Base-by-base conservation (phyloP, 192 early-diverging fungal genomes). In the Mortierella alpina region DNA sequence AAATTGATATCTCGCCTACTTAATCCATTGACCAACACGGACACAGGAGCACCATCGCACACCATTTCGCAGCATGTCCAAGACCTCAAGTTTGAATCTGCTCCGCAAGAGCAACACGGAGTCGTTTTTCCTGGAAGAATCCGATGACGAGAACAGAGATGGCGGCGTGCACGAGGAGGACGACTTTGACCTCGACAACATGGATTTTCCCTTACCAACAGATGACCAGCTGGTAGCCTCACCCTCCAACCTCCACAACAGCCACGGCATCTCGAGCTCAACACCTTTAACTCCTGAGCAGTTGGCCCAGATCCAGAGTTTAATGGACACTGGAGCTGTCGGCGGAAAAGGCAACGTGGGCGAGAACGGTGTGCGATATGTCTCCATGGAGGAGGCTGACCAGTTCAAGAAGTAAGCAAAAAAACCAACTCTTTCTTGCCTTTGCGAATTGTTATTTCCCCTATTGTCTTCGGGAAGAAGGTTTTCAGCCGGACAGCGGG, bases 151-250 rank as follows among this genome's bases (percentile, higher is more conserved):
- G 20, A 20, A 74, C 22, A 31, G 31, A 12, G 55, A 63, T 3
- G 49, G 31, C 39, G 69, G 79, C 6, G 71, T 83, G 4, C 63
- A 86, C 7, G 83, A 86, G 14, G 84, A 84, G 2, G 86, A 80
- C 10, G 79, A 86, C 23, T 59, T 86, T 39, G 85, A 86, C 63
- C 61, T 88, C 65, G 87, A 88, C 73, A 86, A 86, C 46, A 86
- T 88, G 84, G 87, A 88, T 41, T 86, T 88, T 56, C 84, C 83
- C 31, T 60, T 86, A 53, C 87, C 86, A 12, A 59, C 49, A 12
- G 82, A 84, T 56, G 64, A 45, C 22, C 71, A 42, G 14, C 72
- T 4, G 52, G 12, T 12, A 15, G 45, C 68, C 49, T 49, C 13
- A 53, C 51, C 12, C 49, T 50, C 62, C 49, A 7, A 63, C 61